Base-by-base conservation (phyloP, 441 rosid genomes). In the Pelargonium citronellum region DNA sequence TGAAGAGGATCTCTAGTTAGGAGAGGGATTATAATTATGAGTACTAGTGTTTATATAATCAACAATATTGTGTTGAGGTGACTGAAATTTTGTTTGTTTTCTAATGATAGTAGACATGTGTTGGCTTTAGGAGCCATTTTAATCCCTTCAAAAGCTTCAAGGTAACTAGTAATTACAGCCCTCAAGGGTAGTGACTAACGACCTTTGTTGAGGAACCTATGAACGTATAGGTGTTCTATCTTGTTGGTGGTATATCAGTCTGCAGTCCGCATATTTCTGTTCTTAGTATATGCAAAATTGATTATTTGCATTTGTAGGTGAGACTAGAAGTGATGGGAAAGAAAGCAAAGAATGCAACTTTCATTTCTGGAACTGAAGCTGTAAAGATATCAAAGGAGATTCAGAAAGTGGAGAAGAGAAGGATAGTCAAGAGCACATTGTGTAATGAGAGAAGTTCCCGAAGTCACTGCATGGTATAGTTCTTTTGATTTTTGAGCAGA, bases 281-380 rank as follows among this genome's bases (percentile, higher is more conserved):
- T 53, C 20, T 55, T 55, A 19, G 24, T 55, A 17, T 16, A 11
- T 9, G 5, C 55, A 17, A 53, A 34, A 34, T 4, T 7, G 37
- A 7, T 71, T 17, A 13, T 63, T 61, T 77, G 71, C 49, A 43
- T 78, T 78, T 73, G 78, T 67, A 91, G 99, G 96, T 76, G 10
- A 90, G 87, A 80, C 96, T 94, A 20, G 99, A 94, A 85, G 96
- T 94, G 53, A 94, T 94, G 92, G 97, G 97, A 4, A 94, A 91
- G 80, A 94, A 87, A 83, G 97, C 96, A 0, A 94, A 94, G 78
- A 91, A 94, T 43, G 99, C 99, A 0, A 80, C 92, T 51, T 94
- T 74, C 57, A 85, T 94, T 67, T 91, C 89, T 41, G 99, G 99
- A 73, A 89, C 81, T 66, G 96, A 91, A 72, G 96, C 99, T 61